phyloP scores from a whole-genome alignment of 2,329 filamentous ascomycete species.

The Phialocephala subalpina region DNA sequence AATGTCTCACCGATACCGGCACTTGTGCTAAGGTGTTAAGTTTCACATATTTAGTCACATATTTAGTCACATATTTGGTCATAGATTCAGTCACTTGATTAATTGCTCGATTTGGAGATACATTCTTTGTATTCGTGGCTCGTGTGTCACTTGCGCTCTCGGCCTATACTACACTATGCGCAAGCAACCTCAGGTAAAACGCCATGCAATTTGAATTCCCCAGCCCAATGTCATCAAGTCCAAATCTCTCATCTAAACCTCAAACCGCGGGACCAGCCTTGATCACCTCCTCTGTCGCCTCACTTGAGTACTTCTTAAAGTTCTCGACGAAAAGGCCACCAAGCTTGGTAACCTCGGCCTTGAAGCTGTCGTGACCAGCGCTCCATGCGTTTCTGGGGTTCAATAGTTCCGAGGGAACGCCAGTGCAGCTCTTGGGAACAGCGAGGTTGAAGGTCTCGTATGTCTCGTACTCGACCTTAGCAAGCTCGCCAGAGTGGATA shows the following conservation, averaged over 20 bases:
- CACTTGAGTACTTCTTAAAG: constrained; percentile 92
- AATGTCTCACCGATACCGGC: constrained; percentile 9
- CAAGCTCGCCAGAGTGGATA: constrained; percentile 96
- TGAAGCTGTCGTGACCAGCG: constrained; percentile 81
- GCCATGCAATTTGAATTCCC: constrained; percentile 34
- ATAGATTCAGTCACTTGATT: neutral
- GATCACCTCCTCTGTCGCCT: constrained; percentile 83
- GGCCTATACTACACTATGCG: constrained; percentile 9
- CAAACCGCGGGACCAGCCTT: constrained; percentile 62
- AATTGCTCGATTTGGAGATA: neutral
- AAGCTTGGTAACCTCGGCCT: constrained; percentile 88
- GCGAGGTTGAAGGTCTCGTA: constrained; percentile 97
- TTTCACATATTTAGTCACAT: neutral
- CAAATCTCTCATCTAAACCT: constrained; percentile 27
- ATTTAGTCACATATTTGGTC: neutral
- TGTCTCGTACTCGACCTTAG: constrained; percentile 90
- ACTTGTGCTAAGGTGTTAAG: too few relatives aligned
- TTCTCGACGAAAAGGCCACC: constrained; percentile 92
- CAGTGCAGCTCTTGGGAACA: constrained; percentile 90
- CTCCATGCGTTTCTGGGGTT: constrained; percentile 97
- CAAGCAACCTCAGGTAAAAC: constrained; percentile 23
- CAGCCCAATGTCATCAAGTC: constrained; percentile 9
- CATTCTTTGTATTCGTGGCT: neutral
- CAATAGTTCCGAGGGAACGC: constrained; percentile 89
- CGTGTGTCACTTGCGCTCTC: constrained; percentile 2